Percentiles rank a stretch among this genome's conserved stretches.
phyloP scores from a whole-genome alignment of 148 eudicot species.

The Rhododendron simsii region DNA sequence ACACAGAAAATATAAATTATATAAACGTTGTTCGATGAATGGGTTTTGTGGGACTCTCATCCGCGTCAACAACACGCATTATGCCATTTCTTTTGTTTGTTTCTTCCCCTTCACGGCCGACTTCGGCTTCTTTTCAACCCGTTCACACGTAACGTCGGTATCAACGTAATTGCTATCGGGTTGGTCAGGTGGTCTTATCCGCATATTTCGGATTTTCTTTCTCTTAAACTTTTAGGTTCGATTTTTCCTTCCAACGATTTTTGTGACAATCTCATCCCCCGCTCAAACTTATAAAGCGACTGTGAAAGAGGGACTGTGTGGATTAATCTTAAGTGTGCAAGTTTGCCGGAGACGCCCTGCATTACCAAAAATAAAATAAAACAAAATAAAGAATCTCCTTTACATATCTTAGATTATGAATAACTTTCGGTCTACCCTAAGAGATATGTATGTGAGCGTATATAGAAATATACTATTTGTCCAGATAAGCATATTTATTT shows the following conservation, averaged over 20 bases:
- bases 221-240: too few relatives aligned
- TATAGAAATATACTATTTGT: neutral
- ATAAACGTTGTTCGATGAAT: neutral
- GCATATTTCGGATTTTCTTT: too few relatives aligned
- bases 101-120: neutral
- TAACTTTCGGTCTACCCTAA: neutral
- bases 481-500: neutral
- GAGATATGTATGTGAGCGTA: neutral
- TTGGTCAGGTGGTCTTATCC: neutral
- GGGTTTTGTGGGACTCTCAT: neutral
- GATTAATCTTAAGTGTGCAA: neutral
- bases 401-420: neutral
- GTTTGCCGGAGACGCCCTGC: neutral
- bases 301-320: too few relatives aligned
- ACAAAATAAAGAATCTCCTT: neutral
- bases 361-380: too few relatives aligned
- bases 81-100: neutral
- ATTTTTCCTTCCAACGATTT: too few relatives aligned
- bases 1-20: neutral
- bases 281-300: too few relatives aligned
- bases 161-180: neutral
- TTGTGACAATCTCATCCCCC: neutral
- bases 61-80: slow-evolving; percentile 15
- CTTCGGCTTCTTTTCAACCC: neutral
- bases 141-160: neutral